A percentile compares a stretch with the other conserved stretches of the same genome.
These are phyloP conservation scores for Cladophialophora exuberans DNA, from an alignment of 2,329 filamentous ascomycete genomes.

Conservation along the genomic window DNA sequence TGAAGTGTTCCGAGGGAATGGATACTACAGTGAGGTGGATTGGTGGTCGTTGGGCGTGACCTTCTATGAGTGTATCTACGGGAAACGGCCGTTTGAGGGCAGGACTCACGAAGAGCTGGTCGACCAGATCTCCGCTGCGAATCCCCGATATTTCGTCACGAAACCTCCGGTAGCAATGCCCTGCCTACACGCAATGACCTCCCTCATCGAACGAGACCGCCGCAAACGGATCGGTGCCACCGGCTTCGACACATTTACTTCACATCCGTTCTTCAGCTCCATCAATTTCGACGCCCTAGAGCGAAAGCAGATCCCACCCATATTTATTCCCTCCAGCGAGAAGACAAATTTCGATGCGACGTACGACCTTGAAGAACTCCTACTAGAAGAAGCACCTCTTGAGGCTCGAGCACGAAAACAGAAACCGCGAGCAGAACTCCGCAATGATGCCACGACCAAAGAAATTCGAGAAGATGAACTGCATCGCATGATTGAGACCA, in stretches of 20 bases:
- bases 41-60: slow-evolving; percentile 98
- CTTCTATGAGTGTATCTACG: slow-evolving; percentile 99
- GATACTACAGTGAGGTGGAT: slow-evolving; percentile 88
- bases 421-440: slow-evolving; percentile 87
- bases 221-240: slow-evolving; percentile 80
- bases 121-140: slow-evolving; percentile 77
- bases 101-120: slow-evolving; percentile 80
- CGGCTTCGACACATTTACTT: slow-evolving; percentile 79
- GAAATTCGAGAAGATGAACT: slow-evolving; percentile 94
- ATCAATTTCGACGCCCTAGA: slow-evolving; percentile 86
- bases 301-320: slow-evolving; percentile 82
- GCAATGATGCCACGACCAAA: slow-evolving; percentile 91
- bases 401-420: slow-evolving; percentile 91
- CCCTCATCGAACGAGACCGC: slow-evolving; percentile 78
- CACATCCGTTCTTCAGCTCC: slow-evolving; percentile 84
- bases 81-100: slow-evolving; percentile 95
- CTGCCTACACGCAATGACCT: slow-evolving; percentile 86
- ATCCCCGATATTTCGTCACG: slow-evolving; percentile 88
- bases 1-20: slow-evolving; percentile 88
- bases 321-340: slow-evolving; percentile 91
- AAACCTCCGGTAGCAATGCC: slow-evolving; percentile 85
- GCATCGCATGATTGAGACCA: slow-evolving; percentile 88
- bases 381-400: slow-evolving; percentile 91
- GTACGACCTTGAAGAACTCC: slow-evolving; percentile 90
- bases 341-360: slow-evolving; percentile 99